Evolutionary conservation across 768 basidiomycete species (phyloP).

Genomic region (Kwoniella sp.): DNA sequence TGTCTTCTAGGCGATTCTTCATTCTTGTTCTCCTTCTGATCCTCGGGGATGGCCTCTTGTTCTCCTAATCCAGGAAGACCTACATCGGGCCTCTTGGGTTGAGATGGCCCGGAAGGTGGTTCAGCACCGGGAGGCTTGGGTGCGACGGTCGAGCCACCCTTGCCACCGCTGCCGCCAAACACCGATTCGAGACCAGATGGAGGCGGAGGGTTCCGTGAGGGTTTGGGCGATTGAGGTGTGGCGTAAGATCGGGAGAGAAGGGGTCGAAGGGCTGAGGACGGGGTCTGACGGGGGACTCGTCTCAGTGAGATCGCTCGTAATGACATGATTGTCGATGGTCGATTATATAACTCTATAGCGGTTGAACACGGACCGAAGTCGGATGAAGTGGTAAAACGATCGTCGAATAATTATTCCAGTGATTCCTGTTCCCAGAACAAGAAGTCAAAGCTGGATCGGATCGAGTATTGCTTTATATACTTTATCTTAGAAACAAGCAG

Average conservation of each 20-base stretch:
- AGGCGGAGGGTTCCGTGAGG: constrained; percentile 39
- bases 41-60: constrained; percentile 17
- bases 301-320: constrained; percentile 37
- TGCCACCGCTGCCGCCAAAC: constrained; percentile 39
- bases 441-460: background rate
- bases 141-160: constrained; percentile 36
- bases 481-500: background rate
- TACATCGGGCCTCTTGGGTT: constrained; percentile 45
- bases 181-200: constrained; percentile 47
- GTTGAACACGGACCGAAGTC: too few relatives aligned
- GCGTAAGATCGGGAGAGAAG: constrained; percentile 40
- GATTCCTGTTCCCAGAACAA: background rate
- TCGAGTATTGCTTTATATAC: background rate
- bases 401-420: background rate
- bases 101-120: constrained; percentile 42
- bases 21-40: constrained; percentile 28
- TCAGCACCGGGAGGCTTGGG: constrained; percentile 47
- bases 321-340: constrained; percentile 33
- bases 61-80: constrained; percentile 33
- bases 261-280: constrained; percentile 19
- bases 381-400: background rate
- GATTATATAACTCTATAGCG: constrained; percentile 1
- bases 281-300: constrained; percentile 26
- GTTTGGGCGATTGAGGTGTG: constrained; percentile 35
- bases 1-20: constrained; percentile 31